Base-by-base conservation (phyloP, 2,329 filamentous ascomycete genomes). In the Eutypa lata region DNA sequence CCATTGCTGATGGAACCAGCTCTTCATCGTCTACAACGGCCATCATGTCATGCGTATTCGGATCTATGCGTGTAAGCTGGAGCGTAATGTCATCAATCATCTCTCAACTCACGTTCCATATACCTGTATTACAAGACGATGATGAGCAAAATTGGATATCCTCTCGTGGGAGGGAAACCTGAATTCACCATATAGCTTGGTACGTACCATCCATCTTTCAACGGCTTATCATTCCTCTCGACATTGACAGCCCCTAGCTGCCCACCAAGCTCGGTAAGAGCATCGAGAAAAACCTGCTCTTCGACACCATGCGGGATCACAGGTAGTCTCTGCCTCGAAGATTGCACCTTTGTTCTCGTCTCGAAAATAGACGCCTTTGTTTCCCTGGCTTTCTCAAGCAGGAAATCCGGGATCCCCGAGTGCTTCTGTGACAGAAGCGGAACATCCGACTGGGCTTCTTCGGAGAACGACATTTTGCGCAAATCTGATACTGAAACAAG, bases 21-120 rank as follows among this genome's bases (percentile, higher is more conserved):
- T 77, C 73, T 42, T 76, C 73, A 37, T 77, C 69, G 40, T 75
- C 72, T 19, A 74, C 55, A 14, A 79, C 63, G 38, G 74, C 59
- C 64, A 72, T 73, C 60, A 71, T 65, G 48, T 75, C 73, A 57
- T 76, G 73, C 2, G 68, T 71, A 50, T 73, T 72, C 26, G 70
- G 67, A 38, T 71, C 68, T 71, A 43, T 1, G 33, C 26, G 5
- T 43, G 19, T 61, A 45, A 62, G 51, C 28, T 11, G 43, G 21
- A 11, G 14, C 16, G 8, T 45, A 46, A n/a, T 8, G 16, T 19
- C 13, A 45, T 7, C 44, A 6, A 8, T 14, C 3, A 14, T 13
- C 2, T 19, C 10, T 22, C 37, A 21, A 51, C 63, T 57, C 42
- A 66, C 64, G 64, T 51, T 67, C 63, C 61, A 67, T 67, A 51